Evolutionary conservation across 257 asterid genomes (phyloP).

Genomic region (Plectranthus barbatus): DNA sequence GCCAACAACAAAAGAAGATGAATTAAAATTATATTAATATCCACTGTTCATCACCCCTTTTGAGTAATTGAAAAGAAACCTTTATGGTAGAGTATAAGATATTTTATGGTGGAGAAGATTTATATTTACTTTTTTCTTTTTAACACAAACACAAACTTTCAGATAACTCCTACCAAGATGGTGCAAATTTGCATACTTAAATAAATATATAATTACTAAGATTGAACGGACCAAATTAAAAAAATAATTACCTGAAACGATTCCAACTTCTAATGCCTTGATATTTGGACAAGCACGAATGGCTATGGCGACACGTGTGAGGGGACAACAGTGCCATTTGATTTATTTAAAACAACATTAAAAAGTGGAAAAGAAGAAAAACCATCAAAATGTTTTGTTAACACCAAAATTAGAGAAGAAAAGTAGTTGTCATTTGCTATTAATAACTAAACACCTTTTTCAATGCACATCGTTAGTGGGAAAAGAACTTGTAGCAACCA

Average conservation of each 20-base stretch:
- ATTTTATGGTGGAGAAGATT: not conserved
- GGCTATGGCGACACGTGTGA: slow-evolving; percentile 7
- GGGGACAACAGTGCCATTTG: not conserved
- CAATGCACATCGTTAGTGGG: slow-evolving; percentile 31
- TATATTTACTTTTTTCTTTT: not conserved
- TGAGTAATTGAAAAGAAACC: not conserved
- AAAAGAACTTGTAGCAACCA: slow-evolving; percentile 20
- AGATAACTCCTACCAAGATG: too few relatives aligned
- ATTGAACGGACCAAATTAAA: not conserved
- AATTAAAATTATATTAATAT: too few relatives aligned
- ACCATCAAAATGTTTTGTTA: slow-evolving; percentile 29
- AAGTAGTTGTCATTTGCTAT: slow-evolving; percentile 26
- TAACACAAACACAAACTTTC: not conserved
- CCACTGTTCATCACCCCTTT: not conserved
- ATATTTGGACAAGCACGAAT: not conserved
- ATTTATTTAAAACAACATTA: not conserved
- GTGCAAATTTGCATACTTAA: not conserved
- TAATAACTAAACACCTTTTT: slow-evolving; percentile 26
- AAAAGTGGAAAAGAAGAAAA: not conserved
- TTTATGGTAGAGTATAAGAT: not conserved
- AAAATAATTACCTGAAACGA: not conserved
- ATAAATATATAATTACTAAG: too few relatives aligned
- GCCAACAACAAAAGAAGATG: too few relatives aligned
- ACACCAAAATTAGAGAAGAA: slow-evolving; percentile 24
- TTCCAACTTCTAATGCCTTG: not conserved